Percentiles rank a stretch among this genome's conserved stretches.
phyloP scores from a whole-genome alignment of 2,329 filamentous ascomycete genomes.

The Alternaria rosae region DNA sequence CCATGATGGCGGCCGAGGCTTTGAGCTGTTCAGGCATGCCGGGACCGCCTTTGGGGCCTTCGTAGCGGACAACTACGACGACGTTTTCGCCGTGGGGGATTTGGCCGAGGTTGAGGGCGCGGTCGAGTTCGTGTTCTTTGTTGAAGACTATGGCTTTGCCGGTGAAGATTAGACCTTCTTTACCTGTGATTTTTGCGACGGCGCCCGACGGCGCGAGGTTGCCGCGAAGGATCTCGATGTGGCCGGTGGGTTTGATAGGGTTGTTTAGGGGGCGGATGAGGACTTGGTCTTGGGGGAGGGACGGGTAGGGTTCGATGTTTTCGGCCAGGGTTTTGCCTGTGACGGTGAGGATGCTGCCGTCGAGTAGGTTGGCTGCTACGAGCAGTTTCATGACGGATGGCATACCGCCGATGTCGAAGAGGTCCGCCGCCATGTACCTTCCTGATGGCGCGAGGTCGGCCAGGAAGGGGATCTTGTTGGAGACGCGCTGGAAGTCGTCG shows the following conservation, averaged over 20 bases:
- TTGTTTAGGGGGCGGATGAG: constrained; percentile 83
- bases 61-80: constrained; percentile 89
- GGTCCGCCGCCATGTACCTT: constrained; percentile 85
- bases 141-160: constrained; percentile 85
- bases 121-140: constrained; percentile 81
- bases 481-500: constrained; percentile 83
- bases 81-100: constrained; percentile 80
- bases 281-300: constrained; percentile 77
- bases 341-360: constrained; percentile 80
- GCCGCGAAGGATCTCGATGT: constrained; percentile 86
- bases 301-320: constrained; percentile 79
- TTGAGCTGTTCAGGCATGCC: constrained; percentile 97
- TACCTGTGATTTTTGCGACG: constrained; percentile 95
- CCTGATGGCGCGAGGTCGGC: constrained; percentile 86
- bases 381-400: constrained; percentile 87
- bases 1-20: constrained; percentile 89
- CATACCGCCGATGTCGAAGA: constrained; percentile 85
- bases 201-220: constrained; percentile 89
- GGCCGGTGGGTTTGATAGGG: constrained; percentile 85
- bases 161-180: constrained; percentile 84
- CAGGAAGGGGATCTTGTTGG: constrained; percentile 83
- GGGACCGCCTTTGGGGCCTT: constrained; percentile 90
- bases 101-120: constrained; percentile 73
- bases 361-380: constrained; percentile 75
- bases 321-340: constrained; percentile 85